phyloP scores from a whole-genome alignment of 495 filamentous ascomycete species.

The Penicillium verhagenii region DNA sequence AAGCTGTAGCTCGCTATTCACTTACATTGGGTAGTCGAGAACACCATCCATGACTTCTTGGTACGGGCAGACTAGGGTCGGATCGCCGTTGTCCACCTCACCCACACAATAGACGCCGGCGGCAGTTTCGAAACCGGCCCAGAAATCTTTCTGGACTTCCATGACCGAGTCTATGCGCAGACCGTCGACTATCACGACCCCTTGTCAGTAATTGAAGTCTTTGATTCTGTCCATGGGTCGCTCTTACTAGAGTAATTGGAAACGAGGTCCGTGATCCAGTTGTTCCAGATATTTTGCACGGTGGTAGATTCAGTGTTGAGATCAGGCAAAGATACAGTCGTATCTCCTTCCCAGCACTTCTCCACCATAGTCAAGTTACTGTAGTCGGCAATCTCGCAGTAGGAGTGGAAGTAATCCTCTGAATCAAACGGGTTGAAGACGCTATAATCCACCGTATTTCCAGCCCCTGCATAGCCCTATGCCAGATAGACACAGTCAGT shows the following conservation, averaged over 20 bases:
- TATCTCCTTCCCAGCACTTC: conserved; percentile 65
- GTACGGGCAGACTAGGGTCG: conserved; percentile 61
- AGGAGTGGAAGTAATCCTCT: conserved; percentile 62
- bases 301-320: conserved; percentile 60
- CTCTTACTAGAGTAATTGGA: conserved; percentile 59
- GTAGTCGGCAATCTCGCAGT: conserved; percentile 65
- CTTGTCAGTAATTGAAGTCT: neutral
- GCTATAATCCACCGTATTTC: conserved; percentile 57
- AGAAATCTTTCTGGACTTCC: conserved; percentile 72
- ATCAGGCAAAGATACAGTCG: conserved; percentile 63
- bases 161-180: conserved; percentile 75
- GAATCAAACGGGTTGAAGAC: conserved; percentile 65
- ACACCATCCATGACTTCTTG: conserved; percentile 60
- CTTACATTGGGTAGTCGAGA: conserved; percentile 61
- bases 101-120: conserved; percentile 71
- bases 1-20: neutral
- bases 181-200: conserved; percentile 59
- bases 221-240: too few species aligned
- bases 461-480: conserved; percentile 56
- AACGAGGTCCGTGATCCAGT: conserved; percentile 65
- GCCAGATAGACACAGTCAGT: neutral
- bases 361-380: conserved; percentile 48
- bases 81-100: conserved; percentile 65
- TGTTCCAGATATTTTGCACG: conserved; percentile 58
- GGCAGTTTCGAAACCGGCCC: conserved; percentile 58